These are phyloP conservation scores for Polytrichum commune DNA, from an alignment of 225 moss, liverwort and hornwort genomes.

Conservation along the genomic window DNA sequence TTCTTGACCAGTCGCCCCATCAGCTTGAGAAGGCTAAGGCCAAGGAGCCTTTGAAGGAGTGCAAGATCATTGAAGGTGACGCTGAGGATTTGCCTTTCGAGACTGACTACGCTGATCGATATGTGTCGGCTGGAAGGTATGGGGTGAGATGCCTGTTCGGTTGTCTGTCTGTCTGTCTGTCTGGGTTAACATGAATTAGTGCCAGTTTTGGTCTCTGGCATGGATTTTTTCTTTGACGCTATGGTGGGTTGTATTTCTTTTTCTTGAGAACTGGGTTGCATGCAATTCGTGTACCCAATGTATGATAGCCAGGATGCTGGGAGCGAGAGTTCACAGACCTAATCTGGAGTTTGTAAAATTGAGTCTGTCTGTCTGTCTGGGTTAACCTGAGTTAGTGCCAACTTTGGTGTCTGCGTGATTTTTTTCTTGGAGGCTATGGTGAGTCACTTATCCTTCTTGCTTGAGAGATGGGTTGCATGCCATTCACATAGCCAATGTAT, in stretches of 20 bases:
- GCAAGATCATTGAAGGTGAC: conserved; percentile 88
- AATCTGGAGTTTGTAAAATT: too few relatives aligned
- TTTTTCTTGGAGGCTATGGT: too few relatives aligned
- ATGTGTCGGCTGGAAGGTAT: conserved; percentile 94
- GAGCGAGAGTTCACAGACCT: too few relatives aligned
- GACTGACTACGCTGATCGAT: conserved; percentile 90
- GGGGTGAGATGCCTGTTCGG: background rate
- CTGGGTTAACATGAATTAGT: background rate
- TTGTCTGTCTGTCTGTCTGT: background rate
- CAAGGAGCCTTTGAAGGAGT: conserved; percentile 80
- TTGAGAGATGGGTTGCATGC: too few relatives aligned
- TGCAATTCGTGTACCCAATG: too few relatives aligned
- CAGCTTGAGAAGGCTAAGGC: conserved; percentile 91
- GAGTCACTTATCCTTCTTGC: background rate
- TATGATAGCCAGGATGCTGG: too few relatives aligned
- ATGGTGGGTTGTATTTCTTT: background rate
- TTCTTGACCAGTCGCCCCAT: conserved; percentile 94
- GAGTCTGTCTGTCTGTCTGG: too few relatives aligned
- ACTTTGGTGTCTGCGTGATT: too few relatives aligned
- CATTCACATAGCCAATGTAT: too few relatives aligned
- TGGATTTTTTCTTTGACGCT: background rate
- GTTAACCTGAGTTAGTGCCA: too few relatives aligned
- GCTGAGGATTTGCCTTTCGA: conserved; percentile 88
- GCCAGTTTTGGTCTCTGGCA: background rate
- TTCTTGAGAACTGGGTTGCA: too few relatives aligned